Base-by-base conservation (phyloP, 2,329 filamentous ascomycete genomes). In the Xylogone sp. region DNA sequence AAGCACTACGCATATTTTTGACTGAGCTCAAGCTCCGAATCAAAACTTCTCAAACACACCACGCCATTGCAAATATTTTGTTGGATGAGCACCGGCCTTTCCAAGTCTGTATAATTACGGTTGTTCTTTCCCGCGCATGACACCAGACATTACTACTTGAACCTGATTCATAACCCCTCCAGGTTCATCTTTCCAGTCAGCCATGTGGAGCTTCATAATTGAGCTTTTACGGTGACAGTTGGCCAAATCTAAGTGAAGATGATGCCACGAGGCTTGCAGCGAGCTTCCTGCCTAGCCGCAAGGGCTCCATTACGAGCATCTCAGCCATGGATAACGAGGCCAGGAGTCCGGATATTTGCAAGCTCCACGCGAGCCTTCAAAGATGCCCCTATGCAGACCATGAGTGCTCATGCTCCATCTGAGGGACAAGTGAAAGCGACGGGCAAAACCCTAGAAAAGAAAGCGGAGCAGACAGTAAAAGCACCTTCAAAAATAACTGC, bases 331-430 rank as follows among this genome's bases (percentile, higher is more conserved):
- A 51, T 24, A 21, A 39, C 34, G 13, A 48, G 53, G 49, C 47
- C 55, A 9, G 42, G 55, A 22, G 42, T 59, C 21, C 58, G 62
- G n/a, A 57, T 65, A 39, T 64, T 67, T 46, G 62, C 65, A 24
- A 65, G 52, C 49, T 59, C 62, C 16, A 60, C 48, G 45, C 56
- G 48, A 51, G 42, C 48, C 19, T 44, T 45, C 24, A 60, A 54
- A 58, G 61, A 65, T 53, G 55, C 52, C 39, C 21, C 45, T 21
- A 61, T 54, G 24, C 44, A 49, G 43, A 56, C 52, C 16, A 48
- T 53, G 9, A 48, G 56, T 16, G 10, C 24, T 10, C 56, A 59
- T 21, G 56, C 46, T 13, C 57, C 62, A 47, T 55, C 54, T 52
- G 56, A 57, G 31, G 51, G 53, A 48, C 50, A 56, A 27, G 45